Percentiles rank a stretch among this genome's conserved stretches.
phyloP scores from a whole-genome alignment of 1,284 basidiomycete genomes.

The Inonotus hispidus region DNA sequence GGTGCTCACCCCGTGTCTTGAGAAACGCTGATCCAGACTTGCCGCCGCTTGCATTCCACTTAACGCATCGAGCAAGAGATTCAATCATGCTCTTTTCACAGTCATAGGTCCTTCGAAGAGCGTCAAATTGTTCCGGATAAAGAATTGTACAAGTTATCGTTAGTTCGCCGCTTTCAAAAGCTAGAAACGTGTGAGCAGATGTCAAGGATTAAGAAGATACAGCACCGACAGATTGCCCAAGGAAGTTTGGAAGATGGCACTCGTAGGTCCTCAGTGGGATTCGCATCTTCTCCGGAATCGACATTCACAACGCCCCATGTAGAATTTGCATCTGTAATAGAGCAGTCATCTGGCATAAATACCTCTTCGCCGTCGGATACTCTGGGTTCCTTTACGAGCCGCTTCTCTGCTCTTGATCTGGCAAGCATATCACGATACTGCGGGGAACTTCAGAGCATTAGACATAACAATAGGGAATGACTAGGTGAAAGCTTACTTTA shows the following conservation, averaged over 20 bases:
- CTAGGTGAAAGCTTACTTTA: slow-evolving; percentile 58
- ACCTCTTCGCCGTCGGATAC: slow-evolving; percentile 65
- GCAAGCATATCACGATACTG: slow-evolving; percentile 84
- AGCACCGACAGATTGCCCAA: slow-evolving; percentile 67
- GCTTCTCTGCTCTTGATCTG: slow-evolving; percentile 69
- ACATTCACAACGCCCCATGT: slow-evolving; percentile 86
- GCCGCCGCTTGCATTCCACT: slow-evolving; percentile 94
- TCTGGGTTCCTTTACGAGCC: slow-evolving; percentile 59
- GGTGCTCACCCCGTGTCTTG: background rate
- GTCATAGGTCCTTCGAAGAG: slow-evolving; percentile 85
- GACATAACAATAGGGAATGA: background rate
- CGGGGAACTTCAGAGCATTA: slow-evolving; percentile 54
- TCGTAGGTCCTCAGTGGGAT: slow-evolving; percentile 71
- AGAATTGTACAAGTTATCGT: slow-evolving; percentile 95
- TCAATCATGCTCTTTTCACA: slow-evolving; percentile 94
- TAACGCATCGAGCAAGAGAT: slow-evolving; percentile 89
- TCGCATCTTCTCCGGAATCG: slow-evolving; percentile 54
- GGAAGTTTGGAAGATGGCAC: slow-evolving; percentile 74
- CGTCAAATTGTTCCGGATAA: slow-evolving; percentile 97
- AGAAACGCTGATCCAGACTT: slow-evolving; percentile 38
- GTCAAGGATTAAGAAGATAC: background rate
- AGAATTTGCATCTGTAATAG: slow-evolving; percentile 73
- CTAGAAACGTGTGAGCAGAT: slow-evolving; percentile 34
- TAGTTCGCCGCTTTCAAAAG: slow-evolving; percentile 85
- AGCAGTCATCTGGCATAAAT: slow-evolving; percentile 83